phyloP scores from a whole-genome alignment of 108 stramenopile species.

The Skeletonema potamos region DNA sequence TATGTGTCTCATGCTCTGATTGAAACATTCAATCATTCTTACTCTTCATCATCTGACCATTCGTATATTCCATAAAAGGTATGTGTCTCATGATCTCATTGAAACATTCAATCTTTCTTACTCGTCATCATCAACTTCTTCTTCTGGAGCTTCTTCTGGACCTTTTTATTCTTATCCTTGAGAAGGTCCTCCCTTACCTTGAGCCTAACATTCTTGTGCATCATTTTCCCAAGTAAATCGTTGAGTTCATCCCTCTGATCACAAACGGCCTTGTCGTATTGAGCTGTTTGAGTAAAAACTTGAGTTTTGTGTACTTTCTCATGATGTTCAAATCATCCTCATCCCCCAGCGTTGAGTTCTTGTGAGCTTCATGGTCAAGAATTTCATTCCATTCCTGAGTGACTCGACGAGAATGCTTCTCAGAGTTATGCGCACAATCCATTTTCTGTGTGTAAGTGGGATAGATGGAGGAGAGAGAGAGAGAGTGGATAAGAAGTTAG shows the following conservation, averaged over 20 bases:
- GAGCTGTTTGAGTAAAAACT: neutral
- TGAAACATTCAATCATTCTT: no score
- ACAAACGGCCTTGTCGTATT: neutral
- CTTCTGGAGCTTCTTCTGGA: neutral
- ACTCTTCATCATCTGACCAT: constrained; percentile 71
- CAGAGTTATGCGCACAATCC: neutral
- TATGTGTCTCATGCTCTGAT: no score
- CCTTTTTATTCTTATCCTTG: neutral
- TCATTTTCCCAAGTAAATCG: neutral
- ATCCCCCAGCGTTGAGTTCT: neutral
- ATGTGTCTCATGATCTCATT: no score
- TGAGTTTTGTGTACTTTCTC: neutral
- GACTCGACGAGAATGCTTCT: neutral
- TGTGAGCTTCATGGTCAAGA: neutral
- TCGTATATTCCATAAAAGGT: no score
- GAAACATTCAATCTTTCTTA: no score
- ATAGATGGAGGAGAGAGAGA: no score
- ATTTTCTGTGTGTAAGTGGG: no score
- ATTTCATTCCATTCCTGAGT: neutral
- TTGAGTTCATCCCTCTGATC: neutral
- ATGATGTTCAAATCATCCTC: neutral
- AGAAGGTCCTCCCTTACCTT: neutral
- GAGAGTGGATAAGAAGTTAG: no score
- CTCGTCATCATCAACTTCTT: no score
- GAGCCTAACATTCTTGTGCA: neutral